Conservation (phyloP, 2,329 filamentous ascomycete genomes). For the Diplodia seriata region DNA sequence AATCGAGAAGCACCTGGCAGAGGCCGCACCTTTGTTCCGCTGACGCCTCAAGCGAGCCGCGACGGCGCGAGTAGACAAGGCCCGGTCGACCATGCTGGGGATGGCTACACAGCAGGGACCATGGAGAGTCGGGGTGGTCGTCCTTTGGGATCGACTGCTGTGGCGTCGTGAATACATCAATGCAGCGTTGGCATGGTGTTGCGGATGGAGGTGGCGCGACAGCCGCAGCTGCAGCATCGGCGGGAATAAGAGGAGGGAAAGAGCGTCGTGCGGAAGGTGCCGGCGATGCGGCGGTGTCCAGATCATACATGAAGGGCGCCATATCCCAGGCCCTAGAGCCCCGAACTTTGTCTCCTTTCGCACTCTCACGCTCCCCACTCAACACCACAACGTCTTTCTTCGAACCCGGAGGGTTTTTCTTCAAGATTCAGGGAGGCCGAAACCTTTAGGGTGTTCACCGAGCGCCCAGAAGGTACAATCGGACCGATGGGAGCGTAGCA, state of each 20-base stretch:
- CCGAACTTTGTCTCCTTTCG: not conserved
- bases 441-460: not conserved
- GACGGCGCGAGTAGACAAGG: constrained; percentile 12
- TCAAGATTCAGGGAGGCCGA: not conserved
- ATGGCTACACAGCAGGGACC: constrained; percentile 17
- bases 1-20: constrained; percentile 18
- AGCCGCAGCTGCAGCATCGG: not conserved
- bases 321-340: not conserved
- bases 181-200: constrained; percentile 1
- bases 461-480: not conserved
- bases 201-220: not conserved
- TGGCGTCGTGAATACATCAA: not conserved
- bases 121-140: not conserved
- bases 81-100: not conserved
- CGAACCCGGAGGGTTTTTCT: not conserved
- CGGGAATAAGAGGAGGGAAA: not conserved
- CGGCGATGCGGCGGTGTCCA: constrained; percentile 1
- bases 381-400: not conserved
- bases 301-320: not conserved
- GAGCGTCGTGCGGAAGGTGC: not conserved
- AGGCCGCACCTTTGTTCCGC: constrained; percentile 12
- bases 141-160: not conserved
- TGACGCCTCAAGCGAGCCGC: not conserved
- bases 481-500: not conserved
- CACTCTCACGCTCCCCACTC: not conserved